phyloP scores from a whole-genome alignment of 2,329 filamentous ascomycete species.

The Albifimbria verrucaria region DNA sequence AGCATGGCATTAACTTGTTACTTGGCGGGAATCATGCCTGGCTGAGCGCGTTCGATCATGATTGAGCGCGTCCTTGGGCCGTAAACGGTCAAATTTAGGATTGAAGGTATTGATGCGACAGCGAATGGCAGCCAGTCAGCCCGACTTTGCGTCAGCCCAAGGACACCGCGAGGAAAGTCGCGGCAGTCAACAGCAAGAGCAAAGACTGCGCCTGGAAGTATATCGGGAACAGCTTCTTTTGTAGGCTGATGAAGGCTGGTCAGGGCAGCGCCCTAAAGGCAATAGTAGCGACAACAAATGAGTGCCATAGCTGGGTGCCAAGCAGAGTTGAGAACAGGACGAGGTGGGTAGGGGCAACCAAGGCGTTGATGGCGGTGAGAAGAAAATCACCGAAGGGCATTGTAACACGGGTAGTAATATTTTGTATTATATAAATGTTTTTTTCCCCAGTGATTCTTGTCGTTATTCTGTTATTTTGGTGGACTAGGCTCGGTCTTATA shows the following conservation, averaged over 20 bases:
- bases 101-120: slow-evolving; percentile 24
- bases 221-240: slow-evolving; percentile 37
- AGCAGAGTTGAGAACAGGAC: slow-evolving; percentile 36
- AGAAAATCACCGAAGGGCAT: slow-evolving; percentile 14
- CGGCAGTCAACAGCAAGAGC: slow-evolving; percentile 28
- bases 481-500: not conserved
- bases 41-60: slow-evolving; percentile 23
- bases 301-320: slow-evolving; percentile 37
- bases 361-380: slow-evolving; percentile 6
- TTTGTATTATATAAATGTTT: not conserved
- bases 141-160: slow-evolving; percentile 24
- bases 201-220: slow-evolving; percentile 35
- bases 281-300: slow-evolving; percentile 34
- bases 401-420: not conserved
- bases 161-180: slow-evolving; percentile 28
- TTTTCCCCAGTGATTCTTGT: too few species aligned
- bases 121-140: slow-evolving; percentile 31
- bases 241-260: slow-evolving; percentile 32
- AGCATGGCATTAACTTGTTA: too few species aligned
- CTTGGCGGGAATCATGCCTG: too few species aligned
- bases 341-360: slow-evolving; percentile 32
- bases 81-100: slow-evolving; percentile 32
- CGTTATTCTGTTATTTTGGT: too few species aligned
- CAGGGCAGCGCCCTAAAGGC: slow-evolving; percentile 28
- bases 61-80: slow-evolving; percentile 30